A percentile compares a stretch with the other conserved stretches of the same genome.
These are phyloP conservation scores for Alternaria sp. DNA, from an alignment of 2,329 filamentous ascomycete species.

Conservation along the genomic window DNA sequence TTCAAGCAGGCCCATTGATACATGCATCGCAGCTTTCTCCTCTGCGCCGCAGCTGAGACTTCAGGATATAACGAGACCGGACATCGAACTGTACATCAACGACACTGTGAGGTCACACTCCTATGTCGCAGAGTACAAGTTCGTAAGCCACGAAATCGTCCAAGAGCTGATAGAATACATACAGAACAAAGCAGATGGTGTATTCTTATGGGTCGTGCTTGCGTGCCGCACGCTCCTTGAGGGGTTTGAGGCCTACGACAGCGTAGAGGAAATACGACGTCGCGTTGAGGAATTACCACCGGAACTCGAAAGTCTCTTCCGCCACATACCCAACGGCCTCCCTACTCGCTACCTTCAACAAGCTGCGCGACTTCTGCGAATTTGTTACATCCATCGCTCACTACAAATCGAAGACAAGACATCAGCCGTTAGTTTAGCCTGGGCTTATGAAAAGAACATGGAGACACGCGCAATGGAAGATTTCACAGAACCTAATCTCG, in stretches of 20 bases:
- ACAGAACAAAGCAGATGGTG: neutral
- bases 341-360: neutral
- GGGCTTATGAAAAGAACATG: neutral
- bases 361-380: neutral
- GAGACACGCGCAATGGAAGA: neutral
- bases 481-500: neutral
- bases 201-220: conserved; percentile 1
- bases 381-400: neutral
- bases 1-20: neutral
- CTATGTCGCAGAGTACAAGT: neutral
- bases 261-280: neutral
- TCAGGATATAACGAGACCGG: neutral
- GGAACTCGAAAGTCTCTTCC: neutral
- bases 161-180: neutral
- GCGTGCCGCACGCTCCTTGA: neutral
- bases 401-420: neutral
- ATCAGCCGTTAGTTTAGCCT: neutral
- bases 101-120: neutral
- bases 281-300: neutral
- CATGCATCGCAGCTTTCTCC: neutral
- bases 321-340: neutral
- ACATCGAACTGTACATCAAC: neutral
- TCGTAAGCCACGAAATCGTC: neutral
- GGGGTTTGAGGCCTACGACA: neutral
- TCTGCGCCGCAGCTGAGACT: neutral